phyloP scores from a whole-genome alignment of 805 yeast genomes.

The Kuraishia ogatae region DNA sequence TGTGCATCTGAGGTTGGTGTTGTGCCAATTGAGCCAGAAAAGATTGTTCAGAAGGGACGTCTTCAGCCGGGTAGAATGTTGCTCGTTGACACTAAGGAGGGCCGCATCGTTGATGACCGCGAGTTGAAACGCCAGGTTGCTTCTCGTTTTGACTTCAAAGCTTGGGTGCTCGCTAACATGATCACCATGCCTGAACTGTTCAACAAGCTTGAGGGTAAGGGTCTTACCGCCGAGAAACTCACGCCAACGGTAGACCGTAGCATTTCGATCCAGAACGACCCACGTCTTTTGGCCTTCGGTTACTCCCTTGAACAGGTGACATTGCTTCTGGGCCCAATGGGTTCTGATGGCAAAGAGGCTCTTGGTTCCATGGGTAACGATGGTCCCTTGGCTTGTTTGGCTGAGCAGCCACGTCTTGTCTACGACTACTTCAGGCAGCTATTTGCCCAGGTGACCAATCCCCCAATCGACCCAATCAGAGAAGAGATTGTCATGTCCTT shows the following conservation, averaged over 20 bases:
- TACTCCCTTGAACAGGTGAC: conserved; percentile 92
- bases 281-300: conserved; percentile 79
- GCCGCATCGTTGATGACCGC: conserved; percentile 87
- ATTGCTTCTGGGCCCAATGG: conserved; percentile 87
- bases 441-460: conserved; percentile 97
- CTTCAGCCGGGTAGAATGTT: conserved; percentile 95
- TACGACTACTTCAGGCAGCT: conserved; percentile 94
- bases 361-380: conserved; percentile 99
- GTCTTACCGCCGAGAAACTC: conserved; percentile 15
- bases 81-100: conserved; percentile 87
- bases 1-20: conserved; percentile 99
- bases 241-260: conserved; percentile 18
- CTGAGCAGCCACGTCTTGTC: conserved; percentile 83
- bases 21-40: conserved; percentile 76
- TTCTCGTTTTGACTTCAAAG: conserved; percentile 79
- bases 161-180: conserved; percentile 85
- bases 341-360: conserved; percentile 83
- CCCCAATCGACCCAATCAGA: conserved; percentile 97
- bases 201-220: conserved; percentile 43
- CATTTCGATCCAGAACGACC: conserved; percentile 64
- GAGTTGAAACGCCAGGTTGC: conserved; percentile 79
- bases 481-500: conserved; percentile 95
- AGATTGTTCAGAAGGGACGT: conserved; percentile 84
- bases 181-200: conserved; percentile 74
- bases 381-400: conserved; percentile 87